Percentiles rank a stretch among this genome's conserved stretches.
Evolutionary conservation across 805 yeast species (phyloP).

Genomic region (Saccharomycopsis javanensis): DNA sequence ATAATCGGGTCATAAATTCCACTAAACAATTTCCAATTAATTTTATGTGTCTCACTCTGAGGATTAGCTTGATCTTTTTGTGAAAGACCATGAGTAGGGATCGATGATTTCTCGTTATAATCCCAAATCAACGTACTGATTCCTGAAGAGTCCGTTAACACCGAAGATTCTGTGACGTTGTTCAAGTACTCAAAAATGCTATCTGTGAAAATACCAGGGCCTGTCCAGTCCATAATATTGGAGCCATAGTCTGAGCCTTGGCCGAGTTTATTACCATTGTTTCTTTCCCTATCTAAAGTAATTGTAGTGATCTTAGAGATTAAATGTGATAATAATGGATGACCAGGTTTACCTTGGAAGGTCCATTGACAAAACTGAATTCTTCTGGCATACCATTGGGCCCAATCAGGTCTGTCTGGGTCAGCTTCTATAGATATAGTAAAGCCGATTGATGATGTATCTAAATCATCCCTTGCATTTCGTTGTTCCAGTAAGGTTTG

Average conservation of each 20-base stretch:
- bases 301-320: slow-evolving; percentile 69
- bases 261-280: slow-evolving; percentile 38
- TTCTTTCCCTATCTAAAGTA: slow-evolving; percentile 45
- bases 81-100: slow-evolving; percentile 5
- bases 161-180: slow-evolving; percentile 34
- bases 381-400: slow-evolving; percentile 83
- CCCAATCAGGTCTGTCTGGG: slow-evolving; percentile 93
- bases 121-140: slow-evolving; percentile 1
- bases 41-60: slow-evolving; percentile 24
- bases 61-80: slow-evolving; percentile 8
- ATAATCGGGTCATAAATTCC: slow-evolving; percentile 44
- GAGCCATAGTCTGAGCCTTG: slow-evolving; percentile 59
- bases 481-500: neutral
- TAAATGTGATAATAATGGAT: slow-evolving; percentile 76
- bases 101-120: neutral
- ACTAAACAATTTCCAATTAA: slow-evolving; percentile 59
- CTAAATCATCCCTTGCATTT: slow-evolving; percentile 1
- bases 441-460: slow-evolving; percentile 51
- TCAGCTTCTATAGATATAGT: slow-evolving; percentile 93
- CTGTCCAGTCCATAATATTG: slow-evolving; percentile 90
- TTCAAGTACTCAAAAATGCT: slow-evolving; percentile 69
- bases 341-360: slow-evolving; percentile 80
- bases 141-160: slow-evolving; percentile 17
- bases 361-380: slow-evolving; percentile 98
- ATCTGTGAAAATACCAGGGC: slow-evolving; percentile 94